Conservation (phyloP, 2,329 filamentous ascomycete genomes). For the Monilinia vaccinii-corymbosi region DNA sequence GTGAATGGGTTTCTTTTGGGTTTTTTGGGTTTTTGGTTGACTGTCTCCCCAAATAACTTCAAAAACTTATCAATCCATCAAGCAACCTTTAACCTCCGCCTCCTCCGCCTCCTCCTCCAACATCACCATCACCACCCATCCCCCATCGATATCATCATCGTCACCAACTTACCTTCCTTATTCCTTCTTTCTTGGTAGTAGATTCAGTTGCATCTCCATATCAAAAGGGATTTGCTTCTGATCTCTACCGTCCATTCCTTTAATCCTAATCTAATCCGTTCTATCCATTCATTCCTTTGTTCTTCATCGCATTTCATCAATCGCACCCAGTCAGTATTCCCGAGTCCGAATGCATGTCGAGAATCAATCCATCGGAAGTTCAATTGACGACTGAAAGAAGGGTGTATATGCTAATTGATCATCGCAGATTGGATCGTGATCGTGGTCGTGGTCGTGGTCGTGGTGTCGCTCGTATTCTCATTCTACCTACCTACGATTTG, state of each 20-base stretch:
- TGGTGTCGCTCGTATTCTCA: conserved; percentile 1
- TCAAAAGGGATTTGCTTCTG: conserved; percentile 8
- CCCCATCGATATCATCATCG: not conserved
- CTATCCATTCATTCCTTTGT: conserved; percentile 5
- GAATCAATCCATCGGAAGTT: too few species aligned
- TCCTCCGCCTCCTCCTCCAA: not conserved
- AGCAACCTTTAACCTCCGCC: not conserved
- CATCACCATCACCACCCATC: not conserved
- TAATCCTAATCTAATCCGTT: conserved; percentile 1
- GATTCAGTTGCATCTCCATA: conserved; percentile 9
- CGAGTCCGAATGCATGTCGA: too few species aligned
- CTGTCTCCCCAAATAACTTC: too few species aligned
- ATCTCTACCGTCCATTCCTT: conserved; percentile 14
- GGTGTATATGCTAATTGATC: conserved; percentile 3
- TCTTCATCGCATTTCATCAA: conserved; percentile 8
- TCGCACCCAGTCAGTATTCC: not conserved
- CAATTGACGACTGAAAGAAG: not conserved
- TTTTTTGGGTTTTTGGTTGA: not conserved
- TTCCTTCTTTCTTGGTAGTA: conserved; percentile 7
- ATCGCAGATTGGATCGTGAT: conserved; percentile 9
- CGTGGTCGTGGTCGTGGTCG: not conserved
- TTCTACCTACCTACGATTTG: not conserved
- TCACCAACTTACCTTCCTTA: not conserved
- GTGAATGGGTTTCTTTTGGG: not conserved
- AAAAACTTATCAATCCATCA: too few species aligned